Base-by-base conservation (phyloP, 306 rosid species). In the Mucuna pruriens region DNA sequence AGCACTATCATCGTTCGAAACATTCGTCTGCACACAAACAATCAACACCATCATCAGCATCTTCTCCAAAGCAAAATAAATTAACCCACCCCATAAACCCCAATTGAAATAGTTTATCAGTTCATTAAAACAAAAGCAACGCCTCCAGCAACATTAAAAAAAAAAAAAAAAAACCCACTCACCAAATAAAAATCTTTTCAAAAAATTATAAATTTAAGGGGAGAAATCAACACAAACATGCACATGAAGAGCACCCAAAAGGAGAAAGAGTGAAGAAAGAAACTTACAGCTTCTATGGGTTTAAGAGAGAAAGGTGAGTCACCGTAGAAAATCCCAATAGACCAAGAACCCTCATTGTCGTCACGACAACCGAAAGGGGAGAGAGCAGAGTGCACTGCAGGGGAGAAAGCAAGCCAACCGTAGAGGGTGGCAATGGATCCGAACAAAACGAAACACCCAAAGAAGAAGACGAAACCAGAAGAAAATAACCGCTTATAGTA, bases 311-410 rank as follows among this genome's bases (percentile, higher is more conserved):
- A 94, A 7, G 99, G 99, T 12, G 95, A 87, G 78, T 92, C 89
- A 29, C 99, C 99, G 44, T 67, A 93, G 90, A 96, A 96, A 55
- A 96, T 82, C 73, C 99, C 99, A 71, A 96, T 83, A 45, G 99
- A 93, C 99, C 99, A 96, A 44, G 98, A 96, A 54, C 99, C 99
- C 89, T 96, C 99, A 88, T 90, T 96, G 88, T 96, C 99, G 25
- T 87, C 95, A 19, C 81, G 94, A 73, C 99, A 96, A 2, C 97
- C 99, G 34, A 83, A 84, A 52, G 85, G 45, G 3, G 90, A 51
- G n/a, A 86, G 60, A 31, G 58, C 74, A 7, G 90, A n/a, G 8
- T 88, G 91, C 5, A 91, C 88, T 38, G 80, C 23, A 1, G 99
- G 99, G 7, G 94, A 69, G 78, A 92, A 94, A 71, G 88, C 91